A percentile compares a stretch with the other conserved stretches of the same genome.
Evolutionary conservation across 495 filamentous ascomycete genomes (phyloP).

Genomic region (Corynascus novoguineensis): DNA sequence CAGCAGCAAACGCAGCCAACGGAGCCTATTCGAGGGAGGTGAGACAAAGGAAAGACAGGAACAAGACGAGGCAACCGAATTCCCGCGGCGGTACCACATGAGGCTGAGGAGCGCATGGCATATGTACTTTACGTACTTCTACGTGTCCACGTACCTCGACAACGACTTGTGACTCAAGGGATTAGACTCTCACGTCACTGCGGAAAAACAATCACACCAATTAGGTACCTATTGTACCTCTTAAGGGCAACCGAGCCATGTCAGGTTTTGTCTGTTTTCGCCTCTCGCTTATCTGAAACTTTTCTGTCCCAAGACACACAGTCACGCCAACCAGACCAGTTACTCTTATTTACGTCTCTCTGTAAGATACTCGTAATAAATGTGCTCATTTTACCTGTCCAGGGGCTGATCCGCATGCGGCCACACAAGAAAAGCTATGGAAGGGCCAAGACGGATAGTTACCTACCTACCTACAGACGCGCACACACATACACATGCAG

Average conservation of each 20-base stretch:
- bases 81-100: neutral
- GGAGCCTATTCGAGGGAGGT: neutral
- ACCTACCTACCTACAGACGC: neutral
- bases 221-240: neutral
- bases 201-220: too few relatives aligned
- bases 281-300: constrained; percentile 5
- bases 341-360: neutral
- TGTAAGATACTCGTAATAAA: neutral
- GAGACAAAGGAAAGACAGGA: constrained; percentile 2
- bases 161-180: too few relatives aligned
- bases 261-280: neutral
- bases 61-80: constrained; percentile 8
- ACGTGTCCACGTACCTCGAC: too few relatives aligned
- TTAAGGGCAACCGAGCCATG: neutral
- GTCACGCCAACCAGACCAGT: neutral
- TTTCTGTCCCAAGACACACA: too few relatives aligned
- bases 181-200: too few relatives aligned
- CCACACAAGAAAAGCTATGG: too few relatives aligned
- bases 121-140: neutral
- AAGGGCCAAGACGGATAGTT: neutral
- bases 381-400: too few relatives aligned
- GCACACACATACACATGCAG: neutral
- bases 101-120: neutral
- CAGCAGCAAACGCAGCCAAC: neutral
- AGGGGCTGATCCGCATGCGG: too few relatives aligned